phyloP scores from a whole-genome alignment of 106 monocot species.

The Phalaenopsis aphrodite region DNA sequence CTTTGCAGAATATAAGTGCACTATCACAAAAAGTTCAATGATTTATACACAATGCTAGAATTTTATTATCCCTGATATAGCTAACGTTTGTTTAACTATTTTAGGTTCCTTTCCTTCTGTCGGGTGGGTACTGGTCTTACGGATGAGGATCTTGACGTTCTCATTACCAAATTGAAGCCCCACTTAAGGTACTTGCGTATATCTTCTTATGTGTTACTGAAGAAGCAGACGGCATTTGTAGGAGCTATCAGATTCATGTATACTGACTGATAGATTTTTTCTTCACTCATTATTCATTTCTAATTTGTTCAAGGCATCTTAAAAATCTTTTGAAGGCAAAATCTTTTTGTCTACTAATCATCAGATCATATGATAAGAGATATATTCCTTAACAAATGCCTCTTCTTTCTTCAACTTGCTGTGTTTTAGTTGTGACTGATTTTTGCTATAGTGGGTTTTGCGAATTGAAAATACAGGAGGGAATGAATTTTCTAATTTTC shows the following conservation, averaged over 20 bases:
- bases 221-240: not conserved
- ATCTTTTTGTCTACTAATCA: no score
- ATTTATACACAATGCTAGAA: not conserved
- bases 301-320: not conserved
- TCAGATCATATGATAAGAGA: no score
- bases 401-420: no score
- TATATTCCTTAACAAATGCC: no score
- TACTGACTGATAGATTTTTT: not conserved
- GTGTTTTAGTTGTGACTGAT: no score
- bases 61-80: not conserved
- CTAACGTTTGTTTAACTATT: not conserved
- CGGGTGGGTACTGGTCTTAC: constrained; percentile 93
- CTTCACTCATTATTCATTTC: not conserved
- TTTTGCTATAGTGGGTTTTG: no score
- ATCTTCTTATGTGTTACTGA: not conserved
- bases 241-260: not conserved
- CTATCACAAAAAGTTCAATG: not conserved
- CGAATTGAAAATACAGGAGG: no score
- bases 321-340: no score
- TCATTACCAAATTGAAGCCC: constrained; percentile 76
- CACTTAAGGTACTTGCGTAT: constrained; percentile 57
- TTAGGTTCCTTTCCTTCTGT: constrained; percentile 96
- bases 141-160: constrained; percentile 86
- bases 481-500: no score
- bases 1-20: not conserved